phyloP scores from a whole-genome alignment of 192 early-diverging fungal species.

The Coemansia sp. region DNA sequence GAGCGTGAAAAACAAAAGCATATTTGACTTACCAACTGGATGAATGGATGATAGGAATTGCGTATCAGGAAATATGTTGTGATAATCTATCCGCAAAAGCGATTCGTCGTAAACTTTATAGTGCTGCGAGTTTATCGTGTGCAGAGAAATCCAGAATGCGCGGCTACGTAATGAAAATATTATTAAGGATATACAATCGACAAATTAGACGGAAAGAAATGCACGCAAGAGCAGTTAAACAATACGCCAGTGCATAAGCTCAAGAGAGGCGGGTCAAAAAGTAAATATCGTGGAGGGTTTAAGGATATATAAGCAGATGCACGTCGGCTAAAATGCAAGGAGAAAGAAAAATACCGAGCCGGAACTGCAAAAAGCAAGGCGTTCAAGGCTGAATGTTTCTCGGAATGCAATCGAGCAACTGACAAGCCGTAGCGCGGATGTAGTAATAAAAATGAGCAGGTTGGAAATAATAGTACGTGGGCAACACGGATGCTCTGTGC shows the following conservation, averaged over 20 bases:
- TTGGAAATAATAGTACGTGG: not conserved
- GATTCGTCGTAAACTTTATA: not conserved
- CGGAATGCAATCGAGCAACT: not conserved
- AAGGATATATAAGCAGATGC: not conserved
- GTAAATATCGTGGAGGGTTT: not conserved
- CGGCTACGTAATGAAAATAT: not conserved
- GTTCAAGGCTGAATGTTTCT: not conserved
- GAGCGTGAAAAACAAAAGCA: not conserved
- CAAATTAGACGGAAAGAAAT: not conserved
- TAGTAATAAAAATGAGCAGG: not conserved
- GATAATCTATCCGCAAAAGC: not conserved
- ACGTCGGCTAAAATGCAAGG: not conserved
- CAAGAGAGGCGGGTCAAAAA: not conserved
- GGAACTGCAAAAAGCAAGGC: not conserved
- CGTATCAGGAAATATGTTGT: not conserved
- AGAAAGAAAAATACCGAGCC: not conserved
- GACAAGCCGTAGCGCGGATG: not conserved
- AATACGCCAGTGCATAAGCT: not conserved
- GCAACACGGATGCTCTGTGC: not conserved
- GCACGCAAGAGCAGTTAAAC: constrained; percentile 1
- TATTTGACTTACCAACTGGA: not conserved
- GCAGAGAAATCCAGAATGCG: not conserved
- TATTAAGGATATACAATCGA: not conserved
- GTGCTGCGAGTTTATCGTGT: not conserved
- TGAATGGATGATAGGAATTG: not conserved